Evolutionary conservation across 805 yeast species (phyloP).

Genomic region (Yarrowia yakushimensis): DNA sequence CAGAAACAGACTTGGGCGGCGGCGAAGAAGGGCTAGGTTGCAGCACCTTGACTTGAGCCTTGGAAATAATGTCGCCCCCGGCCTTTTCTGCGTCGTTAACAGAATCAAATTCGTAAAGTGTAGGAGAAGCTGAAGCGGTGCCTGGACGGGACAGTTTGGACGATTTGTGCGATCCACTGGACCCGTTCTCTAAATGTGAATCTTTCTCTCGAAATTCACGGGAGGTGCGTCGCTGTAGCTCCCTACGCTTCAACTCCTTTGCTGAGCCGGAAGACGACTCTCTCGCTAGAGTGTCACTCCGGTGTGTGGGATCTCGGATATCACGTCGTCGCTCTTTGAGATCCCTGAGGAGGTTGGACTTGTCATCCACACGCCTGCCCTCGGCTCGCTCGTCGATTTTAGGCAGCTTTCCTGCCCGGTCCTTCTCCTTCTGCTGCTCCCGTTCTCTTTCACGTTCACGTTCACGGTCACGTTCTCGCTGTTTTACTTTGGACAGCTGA

Average conservation of each 20-base stretch:
- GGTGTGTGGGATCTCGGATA: constrained; percentile 3
- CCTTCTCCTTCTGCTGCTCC: constrained; percentile 1
- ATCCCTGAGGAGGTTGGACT: not conserved
- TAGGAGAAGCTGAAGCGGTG: constrained; percentile 16
- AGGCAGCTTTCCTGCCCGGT: not conserved
- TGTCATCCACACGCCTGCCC: not conserved
- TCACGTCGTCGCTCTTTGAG: constrained; percentile 3
- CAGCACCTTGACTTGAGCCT: constrained; percentile 8
- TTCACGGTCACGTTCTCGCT: constrained; percentile 23
- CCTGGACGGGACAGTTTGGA: constrained; percentile 7
- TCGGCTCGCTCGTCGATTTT: constrained; percentile 13
- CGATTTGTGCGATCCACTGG: not conserved
- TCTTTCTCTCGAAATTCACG: constrained; percentile 16
- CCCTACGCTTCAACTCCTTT: constrained; percentile 15
- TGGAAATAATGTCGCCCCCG: constrained; percentile 18
- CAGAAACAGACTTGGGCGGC: constrained; percentile 9
- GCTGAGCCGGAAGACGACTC: constrained; percentile 16
- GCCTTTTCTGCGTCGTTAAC: constrained; percentile 27
- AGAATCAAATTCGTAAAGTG: constrained; percentile 12
- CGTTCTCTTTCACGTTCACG: constrained; percentile 12
- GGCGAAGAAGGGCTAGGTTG: constrained; percentile 1
- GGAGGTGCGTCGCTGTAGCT: constrained; percentile 3
- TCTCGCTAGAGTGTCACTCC: not conserved
- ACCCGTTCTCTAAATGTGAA: constrained; percentile 14
- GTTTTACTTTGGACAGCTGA: constrained; percentile 9